Conservation (phyloP, 176 grass and related monocot genomes). For the Cymbopogon citratus region DNA sequence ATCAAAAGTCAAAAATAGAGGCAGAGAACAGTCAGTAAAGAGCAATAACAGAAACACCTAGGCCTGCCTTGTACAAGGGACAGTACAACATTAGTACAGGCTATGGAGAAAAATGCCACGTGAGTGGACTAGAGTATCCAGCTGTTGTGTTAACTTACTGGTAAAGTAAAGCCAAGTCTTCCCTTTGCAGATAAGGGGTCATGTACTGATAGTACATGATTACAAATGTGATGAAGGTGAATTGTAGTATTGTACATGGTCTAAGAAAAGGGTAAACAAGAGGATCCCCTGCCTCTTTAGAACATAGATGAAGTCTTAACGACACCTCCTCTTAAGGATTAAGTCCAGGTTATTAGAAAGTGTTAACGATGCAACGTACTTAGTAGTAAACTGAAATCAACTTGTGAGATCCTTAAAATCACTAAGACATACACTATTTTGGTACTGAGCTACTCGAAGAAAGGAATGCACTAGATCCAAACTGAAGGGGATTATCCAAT, state of each 20-base stretch:
- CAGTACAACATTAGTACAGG: neutral
- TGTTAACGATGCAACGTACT: too few species aligned
- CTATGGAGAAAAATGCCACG: neutral
- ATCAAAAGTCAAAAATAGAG: neutral
- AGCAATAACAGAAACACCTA: neutral
- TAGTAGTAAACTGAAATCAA: neutral
- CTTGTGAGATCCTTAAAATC: neutral
- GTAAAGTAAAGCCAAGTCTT: conserved; percentile 28
- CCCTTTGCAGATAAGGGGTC: conserved; percentile 17
- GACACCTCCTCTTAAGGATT: neutral
- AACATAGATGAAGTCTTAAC: neutral
- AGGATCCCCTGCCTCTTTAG: neutral
- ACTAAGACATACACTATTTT: too few species aligned
- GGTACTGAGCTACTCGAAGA: too few species aligned
- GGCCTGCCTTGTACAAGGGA: neutral
- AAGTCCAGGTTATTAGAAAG: too few species aligned
- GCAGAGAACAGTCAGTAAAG: neutral
- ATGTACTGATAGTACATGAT: neutral
- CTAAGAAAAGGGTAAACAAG: neutral
- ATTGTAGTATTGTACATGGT: too few species aligned
- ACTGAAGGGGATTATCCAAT: too few species aligned
- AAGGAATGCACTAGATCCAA: too few species aligned
- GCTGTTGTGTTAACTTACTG: conserved; percentile 11
- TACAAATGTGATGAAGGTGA: neutral
- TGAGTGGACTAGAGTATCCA: neutral